Conservation (phyloP, 139 green algal genomes). For the Spirogloea muscicola region DNA sequence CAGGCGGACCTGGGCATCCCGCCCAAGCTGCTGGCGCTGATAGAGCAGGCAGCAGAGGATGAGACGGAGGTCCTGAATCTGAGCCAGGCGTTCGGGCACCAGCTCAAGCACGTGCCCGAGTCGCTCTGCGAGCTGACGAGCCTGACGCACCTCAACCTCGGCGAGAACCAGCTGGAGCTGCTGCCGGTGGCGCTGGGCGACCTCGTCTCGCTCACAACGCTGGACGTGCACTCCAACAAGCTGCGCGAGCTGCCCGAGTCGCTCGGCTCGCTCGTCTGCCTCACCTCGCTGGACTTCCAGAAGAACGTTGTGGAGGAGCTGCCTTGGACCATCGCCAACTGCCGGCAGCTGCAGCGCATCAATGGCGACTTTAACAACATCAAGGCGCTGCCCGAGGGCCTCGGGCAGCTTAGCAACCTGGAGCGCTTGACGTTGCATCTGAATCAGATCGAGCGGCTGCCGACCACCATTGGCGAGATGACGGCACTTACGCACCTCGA, state of each 20-base stretch:
- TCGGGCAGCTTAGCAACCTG: slow-evolving; percentile 16
- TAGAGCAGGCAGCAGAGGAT: slow-evolving; percentile 14
- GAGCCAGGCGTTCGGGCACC: slow-evolving; percentile 1
- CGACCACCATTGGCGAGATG: slow-evolving; percentile 24
- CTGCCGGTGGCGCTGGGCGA: slow-evolving; percentile 21
- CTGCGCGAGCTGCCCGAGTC: slow-evolving; percentile 20
- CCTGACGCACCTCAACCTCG: slow-evolving; percentile 17
- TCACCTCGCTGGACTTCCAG: slow-evolving; percentile 23
- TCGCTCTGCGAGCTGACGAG: neutral
- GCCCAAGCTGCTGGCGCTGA: slow-evolving; percentile 25
- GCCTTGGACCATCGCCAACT: slow-evolving; percentile 16
- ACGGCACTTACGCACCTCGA: slow-evolving; percentile 32
- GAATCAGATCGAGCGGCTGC: slow-evolving; percentile 25
- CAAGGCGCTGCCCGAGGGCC: slow-evolving; percentile 2
- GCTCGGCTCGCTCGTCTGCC: slow-evolving; percentile 18
- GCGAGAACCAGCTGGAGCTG: slow-evolving; percentile 27
- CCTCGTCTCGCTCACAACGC: neutral
- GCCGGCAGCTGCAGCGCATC: slow-evolving; percentile 33
- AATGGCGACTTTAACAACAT: slow-evolving; percentile 19
- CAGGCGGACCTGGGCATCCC: neutral
- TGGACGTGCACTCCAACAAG: slow-evolving; percentile 21
- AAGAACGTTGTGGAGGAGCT: slow-evolving; percentile 36
- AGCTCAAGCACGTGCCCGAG: slow-evolving; percentile 10
- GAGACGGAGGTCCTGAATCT: neutral
- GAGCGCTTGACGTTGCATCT: neutral